phyloP scores from a whole-genome alignment of 768 basidiomycete genomes.

The Suillus cothurnatus region DNA sequence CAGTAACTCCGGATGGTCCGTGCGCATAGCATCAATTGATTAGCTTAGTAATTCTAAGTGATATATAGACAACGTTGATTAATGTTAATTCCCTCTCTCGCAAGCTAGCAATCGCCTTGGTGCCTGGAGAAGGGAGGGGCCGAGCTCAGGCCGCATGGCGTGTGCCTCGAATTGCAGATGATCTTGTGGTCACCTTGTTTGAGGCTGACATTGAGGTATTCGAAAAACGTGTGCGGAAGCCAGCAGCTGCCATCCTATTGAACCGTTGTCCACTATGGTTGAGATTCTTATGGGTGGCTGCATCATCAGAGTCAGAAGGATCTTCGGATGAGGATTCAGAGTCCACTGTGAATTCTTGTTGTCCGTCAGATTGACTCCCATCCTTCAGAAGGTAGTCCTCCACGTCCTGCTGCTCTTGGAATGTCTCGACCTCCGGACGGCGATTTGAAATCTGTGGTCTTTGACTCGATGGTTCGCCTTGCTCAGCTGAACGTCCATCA shows the following conservation, averaged over 20 bases:
- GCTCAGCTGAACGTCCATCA: neutral
- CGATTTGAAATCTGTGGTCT: neutral
- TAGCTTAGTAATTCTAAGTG: neutral
- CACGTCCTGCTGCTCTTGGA: constrained; percentile 25
- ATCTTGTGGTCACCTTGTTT: neutral
- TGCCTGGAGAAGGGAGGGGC: neutral
- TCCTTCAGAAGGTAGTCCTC: constrained; percentile 23
- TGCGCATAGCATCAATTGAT: constrained; percentile 9
- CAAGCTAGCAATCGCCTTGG: neutral
- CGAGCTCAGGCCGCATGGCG: neutral
- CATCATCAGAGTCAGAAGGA: constrained; percentile 32
- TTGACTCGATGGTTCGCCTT: neutral
- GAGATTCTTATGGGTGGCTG: constrained; percentile 26
- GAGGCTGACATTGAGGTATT: neutral
- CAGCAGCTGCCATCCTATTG: constrained; percentile 16
- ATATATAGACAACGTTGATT: neutral
- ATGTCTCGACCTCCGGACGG: constrained; percentile 12
- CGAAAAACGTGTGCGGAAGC: neutral
- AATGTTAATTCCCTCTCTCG: neutral
- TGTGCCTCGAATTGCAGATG: neutral
- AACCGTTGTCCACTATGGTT: constrained; percentile 16
- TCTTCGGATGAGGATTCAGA: constrained; percentile 8
- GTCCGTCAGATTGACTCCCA: neutral
- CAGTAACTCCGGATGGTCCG: constrained; percentile 19
- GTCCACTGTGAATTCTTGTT: constrained; percentile 1